A percentile compares a stretch with the other conserved stretches of the same genome.
phyloP scores from a whole-genome alignment of 169 alveolate genomes.

The Plasmodium coatneyi region DNA sequence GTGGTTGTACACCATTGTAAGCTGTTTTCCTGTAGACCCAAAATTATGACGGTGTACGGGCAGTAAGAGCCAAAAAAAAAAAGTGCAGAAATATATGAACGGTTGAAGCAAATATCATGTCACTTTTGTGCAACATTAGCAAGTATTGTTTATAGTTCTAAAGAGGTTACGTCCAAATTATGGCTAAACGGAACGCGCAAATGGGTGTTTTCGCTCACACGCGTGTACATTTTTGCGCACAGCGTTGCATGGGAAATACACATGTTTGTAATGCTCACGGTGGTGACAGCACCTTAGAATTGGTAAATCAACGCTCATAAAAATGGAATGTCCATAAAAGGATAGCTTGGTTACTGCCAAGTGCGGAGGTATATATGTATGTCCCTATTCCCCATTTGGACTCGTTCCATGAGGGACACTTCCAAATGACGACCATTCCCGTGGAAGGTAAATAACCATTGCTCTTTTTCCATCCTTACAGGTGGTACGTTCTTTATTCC shows the following conservation, averaged over 20 bases:
- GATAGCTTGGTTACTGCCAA: neutral
- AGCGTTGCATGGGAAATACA: constrained; percentile 24
- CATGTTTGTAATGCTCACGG: neutral
- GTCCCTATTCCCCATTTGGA: neutral
- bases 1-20: neutral
- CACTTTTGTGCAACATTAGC: neutral
- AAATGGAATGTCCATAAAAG: neutral
- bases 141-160: neutral
- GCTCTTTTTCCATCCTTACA: neutral
- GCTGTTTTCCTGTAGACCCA: neutral
- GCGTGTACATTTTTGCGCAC: constrained; percentile 16
- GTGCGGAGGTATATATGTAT: neutral
- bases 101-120: neutral
- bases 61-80: constrained; percentile 10
- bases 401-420: neutral
- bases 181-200: neutral
- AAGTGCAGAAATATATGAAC: constrained; percentile 11
- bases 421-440: neutral
- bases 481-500: neutral
- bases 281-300: neutral
- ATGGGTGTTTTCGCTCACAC: neutral
- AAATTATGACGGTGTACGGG: neutral
- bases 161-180: neutral
- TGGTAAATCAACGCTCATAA: neutral
- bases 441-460: neutral